phyloP scores from a whole-genome alignment of 2,329 filamentous ascomycete species.

The Alternaria sp. region DNA sequence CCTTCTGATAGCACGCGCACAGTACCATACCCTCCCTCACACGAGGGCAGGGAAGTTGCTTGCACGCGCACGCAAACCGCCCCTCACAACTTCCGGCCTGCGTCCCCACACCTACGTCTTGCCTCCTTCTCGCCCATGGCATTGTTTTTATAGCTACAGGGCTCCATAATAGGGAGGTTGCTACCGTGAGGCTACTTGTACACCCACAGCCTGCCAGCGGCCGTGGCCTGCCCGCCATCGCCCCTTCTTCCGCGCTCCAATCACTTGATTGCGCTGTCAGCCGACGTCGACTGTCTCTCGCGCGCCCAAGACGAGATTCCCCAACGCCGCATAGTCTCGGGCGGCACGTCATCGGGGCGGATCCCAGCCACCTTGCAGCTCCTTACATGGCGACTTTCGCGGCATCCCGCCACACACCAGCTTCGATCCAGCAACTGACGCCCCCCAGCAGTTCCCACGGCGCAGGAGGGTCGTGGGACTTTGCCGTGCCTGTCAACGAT shows the following conservation, averaged over 20 bases:
- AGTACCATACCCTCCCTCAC: conserved; percentile 18
- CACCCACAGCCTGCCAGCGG: conserved; percentile 12
- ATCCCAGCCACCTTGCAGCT: conserved; percentile 16
- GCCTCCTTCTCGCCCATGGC: conserved; percentile 26
- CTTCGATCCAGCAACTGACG: conserved; percentile 47
- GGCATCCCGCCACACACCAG: conserved; percentile 42
- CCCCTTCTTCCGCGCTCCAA: conserved; percentile 3
- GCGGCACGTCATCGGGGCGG: conserved; percentile 20
- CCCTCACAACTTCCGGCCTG: conserved; percentile 30
- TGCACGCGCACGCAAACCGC: conserved; percentile 39
- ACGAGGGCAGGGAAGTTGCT: conserved; percentile 38
- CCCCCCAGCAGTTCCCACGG: conserved; percentile 54
- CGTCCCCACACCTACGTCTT: conserved; percentile 29
- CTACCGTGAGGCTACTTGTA: conserved; percentile 15
- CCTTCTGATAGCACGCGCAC: conserved; percentile 25
- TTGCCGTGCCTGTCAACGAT: conserved; percentile 50
- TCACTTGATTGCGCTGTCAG: conserved; percentile 7
- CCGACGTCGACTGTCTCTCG: conserved; percentile 17
- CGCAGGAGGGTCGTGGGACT: conserved; percentile 49
- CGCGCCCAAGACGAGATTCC: conserved; percentile 12
- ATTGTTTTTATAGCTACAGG: conserved; percentile 21
- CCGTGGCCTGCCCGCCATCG: conserved; percentile 19
- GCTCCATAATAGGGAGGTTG: conserved; percentile 19
- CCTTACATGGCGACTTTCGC: conserved; percentile 47
- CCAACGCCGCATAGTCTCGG: conserved; percentile 9